These are phyloP conservation scores for Trichoderma atroviride DNA, from an alignment of 2,329 filamentous ascomycete genomes.

Conservation along the genomic window DNA sequence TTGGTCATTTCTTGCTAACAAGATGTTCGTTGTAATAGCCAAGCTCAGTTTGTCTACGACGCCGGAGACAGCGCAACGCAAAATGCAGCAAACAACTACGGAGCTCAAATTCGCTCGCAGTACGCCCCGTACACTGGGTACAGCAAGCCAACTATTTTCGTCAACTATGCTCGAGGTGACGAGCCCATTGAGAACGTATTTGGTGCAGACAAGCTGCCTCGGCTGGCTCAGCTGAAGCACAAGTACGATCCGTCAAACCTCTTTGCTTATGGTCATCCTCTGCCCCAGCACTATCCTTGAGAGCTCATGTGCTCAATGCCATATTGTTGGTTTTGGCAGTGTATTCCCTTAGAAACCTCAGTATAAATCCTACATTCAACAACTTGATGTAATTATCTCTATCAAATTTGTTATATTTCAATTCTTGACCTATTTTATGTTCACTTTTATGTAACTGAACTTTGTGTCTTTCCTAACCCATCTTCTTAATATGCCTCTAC, in stretches of 20 bases:
- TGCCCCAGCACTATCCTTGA: not conserved
- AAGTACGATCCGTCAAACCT: not conserved
- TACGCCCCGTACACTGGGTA: slow-evolving; percentile 3
- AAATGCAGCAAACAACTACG: not conserved
- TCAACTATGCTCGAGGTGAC: slow-evolving; percentile 13
- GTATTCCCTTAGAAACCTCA: not conserved
- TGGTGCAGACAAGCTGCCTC: not conserved
- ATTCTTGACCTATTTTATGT: not conserved
- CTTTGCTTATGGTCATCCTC: not conserved
- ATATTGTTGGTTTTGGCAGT: not conserved
- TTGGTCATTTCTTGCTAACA: not conserved
- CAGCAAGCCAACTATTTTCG: not conserved
- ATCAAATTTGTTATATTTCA: not conserved
- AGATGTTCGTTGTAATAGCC: not conserved
- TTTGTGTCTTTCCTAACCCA: not conserved
- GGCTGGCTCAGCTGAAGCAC: not conserved
- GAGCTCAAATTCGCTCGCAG: not conserved
- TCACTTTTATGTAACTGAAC: not conserved
- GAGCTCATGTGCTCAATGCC: not conserved
- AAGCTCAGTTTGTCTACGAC: not conserved
- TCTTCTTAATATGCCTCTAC: too few relatives aligned
- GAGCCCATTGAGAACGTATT: slow-evolving; percentile 14
- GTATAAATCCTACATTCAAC: not conserved
- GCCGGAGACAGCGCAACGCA: not conserved
- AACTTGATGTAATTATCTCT: not conserved